Evolutionary conservation across 2,329 filamentous ascomycete species (phyloP).

Genomic region (Colletotrichum somersetense): DNA sequence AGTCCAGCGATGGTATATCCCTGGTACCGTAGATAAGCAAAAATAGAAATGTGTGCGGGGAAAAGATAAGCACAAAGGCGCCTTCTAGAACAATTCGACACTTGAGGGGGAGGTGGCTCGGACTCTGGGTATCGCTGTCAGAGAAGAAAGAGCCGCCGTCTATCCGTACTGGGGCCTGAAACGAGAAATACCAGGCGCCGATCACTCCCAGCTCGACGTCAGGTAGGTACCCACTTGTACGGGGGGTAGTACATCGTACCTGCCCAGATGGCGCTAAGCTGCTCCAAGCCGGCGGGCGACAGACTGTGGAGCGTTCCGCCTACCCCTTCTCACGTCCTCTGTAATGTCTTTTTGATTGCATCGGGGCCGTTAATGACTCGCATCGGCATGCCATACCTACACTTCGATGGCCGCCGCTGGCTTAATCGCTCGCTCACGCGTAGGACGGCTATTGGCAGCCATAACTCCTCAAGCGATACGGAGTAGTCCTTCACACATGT

Average conservation of each 20-base stretch:
- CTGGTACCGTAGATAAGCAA: neutral
- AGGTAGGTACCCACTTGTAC: too few relatives aligned
- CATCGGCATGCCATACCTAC: neutral
- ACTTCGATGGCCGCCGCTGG: neutral
- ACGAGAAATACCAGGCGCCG: constrained; percentile 20
- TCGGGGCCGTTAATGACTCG: constrained; percentile 27
- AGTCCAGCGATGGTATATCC: constrained; percentile 11
- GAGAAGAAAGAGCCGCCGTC: constrained; percentile 1
- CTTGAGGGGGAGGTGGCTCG: too few relatives aligned
- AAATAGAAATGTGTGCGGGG: constrained; percentile 22
- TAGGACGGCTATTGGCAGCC: too few relatives aligned
- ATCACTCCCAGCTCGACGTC: neutral
- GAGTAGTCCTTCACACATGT: too few relatives aligned
- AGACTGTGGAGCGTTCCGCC: constrained; percentile 16
- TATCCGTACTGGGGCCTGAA: constrained; percentile 28
- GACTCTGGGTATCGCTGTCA: neutral
- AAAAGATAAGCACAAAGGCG: neutral
- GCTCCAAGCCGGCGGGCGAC: constrained; percentile 1
- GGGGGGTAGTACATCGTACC: neutral
- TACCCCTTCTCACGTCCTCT: constrained; percentile 6
- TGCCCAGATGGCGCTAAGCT: constrained; percentile 11
- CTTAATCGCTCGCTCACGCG: neutral
- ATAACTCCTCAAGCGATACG: too few relatives aligned
- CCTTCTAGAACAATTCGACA: too few relatives aligned
- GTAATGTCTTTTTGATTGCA: constrained; percentile 34